phyloP scores from a whole-genome alignment of 2,329 filamentous ascomycete genomes.

The Penicillium sp. region DNA sequence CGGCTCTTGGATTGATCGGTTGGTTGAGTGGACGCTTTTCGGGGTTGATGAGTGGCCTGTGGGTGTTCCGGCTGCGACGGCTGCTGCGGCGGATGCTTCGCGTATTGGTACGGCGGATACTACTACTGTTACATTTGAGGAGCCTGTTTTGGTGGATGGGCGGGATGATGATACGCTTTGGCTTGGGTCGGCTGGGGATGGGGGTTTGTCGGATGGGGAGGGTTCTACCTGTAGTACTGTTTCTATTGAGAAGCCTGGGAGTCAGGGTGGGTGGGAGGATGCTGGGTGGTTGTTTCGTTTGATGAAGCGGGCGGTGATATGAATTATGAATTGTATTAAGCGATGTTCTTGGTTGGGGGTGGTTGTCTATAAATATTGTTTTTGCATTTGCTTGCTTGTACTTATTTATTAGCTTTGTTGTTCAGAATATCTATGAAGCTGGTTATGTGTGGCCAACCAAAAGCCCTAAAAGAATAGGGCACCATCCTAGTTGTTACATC shows the following conservation, averaged over 20 bases:
- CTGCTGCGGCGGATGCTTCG: slow-evolving; percentile 3
- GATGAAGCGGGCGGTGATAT: slow-evolving; percentile 41
- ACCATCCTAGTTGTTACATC: background rate
- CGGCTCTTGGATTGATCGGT: slow-evolving; percentile 55
- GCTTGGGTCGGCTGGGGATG: slow-evolving; percentile 10
- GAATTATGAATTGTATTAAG: slow-evolving; percentile 8
- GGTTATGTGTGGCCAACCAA: background rate
- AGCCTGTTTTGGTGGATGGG: slow-evolving; percentile 4
- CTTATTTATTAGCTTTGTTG: background rate
- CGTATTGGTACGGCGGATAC: slow-evolving; percentile 21
- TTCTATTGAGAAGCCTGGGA: slow-evolving; percentile 36
- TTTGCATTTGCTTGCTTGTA: background rate
- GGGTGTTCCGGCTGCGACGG: background rate
- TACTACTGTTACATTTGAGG: slow-evolving; percentile 26
- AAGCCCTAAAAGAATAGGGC: background rate
- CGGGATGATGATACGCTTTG: slow-evolving; percentile 12
- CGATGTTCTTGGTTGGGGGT: background rate
- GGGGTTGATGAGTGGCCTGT: slow-evolving; percentile 48
- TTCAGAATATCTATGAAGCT: background rate
- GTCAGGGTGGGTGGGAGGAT: slow-evolving; percentile 56
- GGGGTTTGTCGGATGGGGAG: slow-evolving; percentile 22
- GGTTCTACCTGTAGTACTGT: background rate
- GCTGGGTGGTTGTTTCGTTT: slow-evolving; percentile 58
- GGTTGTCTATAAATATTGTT: slow-evolving; percentile 2
- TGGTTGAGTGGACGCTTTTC: slow-evolving; percentile 59